Percentiles rank a stretch among this genome's conserved stretches.
Conservation (phyloP, 805 yeast species). For the Schizosaccharomyces osmophilus region DNA sequence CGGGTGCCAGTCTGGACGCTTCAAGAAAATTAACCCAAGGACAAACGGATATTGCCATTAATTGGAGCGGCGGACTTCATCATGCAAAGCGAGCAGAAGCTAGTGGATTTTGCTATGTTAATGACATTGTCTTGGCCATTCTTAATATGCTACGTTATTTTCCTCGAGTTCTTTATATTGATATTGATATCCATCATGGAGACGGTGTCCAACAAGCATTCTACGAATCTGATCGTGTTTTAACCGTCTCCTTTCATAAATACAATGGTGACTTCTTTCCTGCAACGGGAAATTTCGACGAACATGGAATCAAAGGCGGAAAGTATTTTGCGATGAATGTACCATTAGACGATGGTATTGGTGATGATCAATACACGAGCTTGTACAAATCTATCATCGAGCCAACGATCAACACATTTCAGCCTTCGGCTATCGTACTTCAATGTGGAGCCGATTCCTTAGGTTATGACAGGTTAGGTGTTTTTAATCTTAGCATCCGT, state of each 20-base stretch:
- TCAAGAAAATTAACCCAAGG: conserved; percentile 43
- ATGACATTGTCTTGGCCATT: conserved; percentile 71
- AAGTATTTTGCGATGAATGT: conserved; percentile 72
- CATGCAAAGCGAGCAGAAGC: conserved; percentile 83
- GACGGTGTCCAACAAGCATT: conserved; percentile 92
- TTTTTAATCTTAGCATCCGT: conserved; percentile 74
- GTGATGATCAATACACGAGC: conserved; percentile 76
- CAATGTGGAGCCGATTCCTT: conserved; percentile 97
- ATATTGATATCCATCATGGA: conserved; percentile 81
- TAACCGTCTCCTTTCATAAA: conserved; percentile 77
- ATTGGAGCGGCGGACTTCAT: conserved; percentile 83
- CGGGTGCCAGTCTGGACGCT: conserved; percentile 65
- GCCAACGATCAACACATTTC: conserved; percentile 65
- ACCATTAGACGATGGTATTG: conserved; percentile 85
- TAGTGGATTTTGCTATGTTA: conserved; percentile 73
- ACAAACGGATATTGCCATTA: conserved; percentile 74
- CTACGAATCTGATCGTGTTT: conserved; percentile 72
- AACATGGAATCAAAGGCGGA: conserved; percentile 70
- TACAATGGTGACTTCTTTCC: conserved; percentile 74
- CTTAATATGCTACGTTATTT: conserved; percentile 55
- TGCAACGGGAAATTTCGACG: conserved; percentile 72
- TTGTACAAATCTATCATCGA: conserved; percentile 46
- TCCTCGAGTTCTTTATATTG: conserved; percentile 69
- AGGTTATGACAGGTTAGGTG: conserved; percentile 85
- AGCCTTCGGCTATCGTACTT: conserved; percentile 86